Base-by-base conservation (phyloP, 2,329 filamentous ascomycete species). In the Sclerotinia glacialis region DNA sequence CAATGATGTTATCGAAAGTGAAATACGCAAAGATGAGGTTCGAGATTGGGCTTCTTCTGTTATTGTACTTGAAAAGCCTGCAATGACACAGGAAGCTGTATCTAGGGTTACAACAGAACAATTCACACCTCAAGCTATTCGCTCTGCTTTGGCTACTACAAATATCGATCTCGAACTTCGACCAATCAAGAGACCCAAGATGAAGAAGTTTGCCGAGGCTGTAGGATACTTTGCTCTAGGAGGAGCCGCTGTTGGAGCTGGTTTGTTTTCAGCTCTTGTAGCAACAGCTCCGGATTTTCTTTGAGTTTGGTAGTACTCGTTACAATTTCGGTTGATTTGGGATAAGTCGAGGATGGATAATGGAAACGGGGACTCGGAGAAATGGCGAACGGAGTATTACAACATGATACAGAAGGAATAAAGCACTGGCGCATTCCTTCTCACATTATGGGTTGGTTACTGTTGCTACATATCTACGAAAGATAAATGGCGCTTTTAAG, bases 201-300 rank as follows among this genome's bases (percentile, higher is more conserved):
- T 69, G 55, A 69, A 54, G 49, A 73, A 70, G 23, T 52, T 74
- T 31, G 59, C 72, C 14, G 73, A 74, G 61, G 72, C 70, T 56
- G 69, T 72, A 26, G 72, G 72, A 26, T 77, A 74, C 61, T 73
- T 74, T 64, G 76, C 77, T 58, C 70, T 79, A 40, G 78, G 77
- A 64, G 78, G 77, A 42, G 74, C 74, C 18, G 74, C 76, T 65
- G 74, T 75, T 65, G 76, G 76, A 49, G 75, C 69, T 46, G 75
- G 76, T 28, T 71, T 79, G 37, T 79, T 79, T 68, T 75, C 76
- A 16, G 71, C 74, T 53, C 70, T 79, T 62, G 77, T 78, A 61
- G 77, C 76, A 56, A 78, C 77, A 52, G 78, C 78, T 59, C 76
- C 76, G 11, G 74, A 78, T 37, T 75, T 76, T 37, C 44, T 71